Conservation (phyloP, 2,329 filamentous ascomycete genomes). For the Exserohilum rostratum region DNA sequence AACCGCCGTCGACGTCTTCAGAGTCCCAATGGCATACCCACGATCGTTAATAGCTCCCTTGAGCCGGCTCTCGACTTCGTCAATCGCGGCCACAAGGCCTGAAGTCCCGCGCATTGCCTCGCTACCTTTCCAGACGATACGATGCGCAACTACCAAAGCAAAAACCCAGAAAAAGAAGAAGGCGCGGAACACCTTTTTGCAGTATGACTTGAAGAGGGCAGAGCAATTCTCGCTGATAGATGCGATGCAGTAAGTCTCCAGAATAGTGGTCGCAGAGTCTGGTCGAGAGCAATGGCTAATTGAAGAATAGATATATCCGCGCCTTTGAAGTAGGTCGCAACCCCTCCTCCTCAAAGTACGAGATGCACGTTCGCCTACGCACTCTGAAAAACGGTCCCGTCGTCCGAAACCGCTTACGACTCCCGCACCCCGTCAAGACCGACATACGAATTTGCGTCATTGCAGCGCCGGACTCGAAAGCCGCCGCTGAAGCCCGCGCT, state of each 20-base stretch:
- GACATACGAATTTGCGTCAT: constrained; percentile 90
- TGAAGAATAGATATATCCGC: constrained; percentile 75
- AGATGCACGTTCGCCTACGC: constrained; percentile 80
- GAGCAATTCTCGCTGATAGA: constrained; percentile 84
- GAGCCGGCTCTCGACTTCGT: constrained; percentile 35
- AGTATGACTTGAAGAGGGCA: constrained; percentile 66
- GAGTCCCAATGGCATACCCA: constrained; percentile 43
- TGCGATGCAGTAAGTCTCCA: constrained; percentile 78
- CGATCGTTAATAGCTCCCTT: constrained; percentile 42
- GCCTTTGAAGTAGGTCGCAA: constrained; percentile 88
- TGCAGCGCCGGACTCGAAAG: constrained; percentile 78
- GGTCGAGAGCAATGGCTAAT: background rate
- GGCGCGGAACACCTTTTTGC: constrained; percentile 68
- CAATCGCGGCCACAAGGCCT: constrained; percentile 25
- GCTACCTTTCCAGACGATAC: constrained; percentile 46
- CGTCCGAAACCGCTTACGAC: constrained; percentile 82
- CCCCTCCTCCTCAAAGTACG: constrained; percentile 80
- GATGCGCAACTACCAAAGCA: constrained; percentile 49
- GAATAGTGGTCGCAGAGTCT: background rate
- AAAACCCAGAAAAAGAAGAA: constrained; percentile 61
- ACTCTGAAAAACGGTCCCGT: constrained; percentile 85
- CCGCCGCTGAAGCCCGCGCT: constrained; percentile 73
- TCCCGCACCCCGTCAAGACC: constrained; percentile 88
- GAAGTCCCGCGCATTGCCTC: constrained; percentile 31
- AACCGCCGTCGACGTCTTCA: constrained; percentile 9